Base-by-base conservation (phyloP, 176 grass and related monocot genomes). In the Tillandsia leiboldiana region DNA sequence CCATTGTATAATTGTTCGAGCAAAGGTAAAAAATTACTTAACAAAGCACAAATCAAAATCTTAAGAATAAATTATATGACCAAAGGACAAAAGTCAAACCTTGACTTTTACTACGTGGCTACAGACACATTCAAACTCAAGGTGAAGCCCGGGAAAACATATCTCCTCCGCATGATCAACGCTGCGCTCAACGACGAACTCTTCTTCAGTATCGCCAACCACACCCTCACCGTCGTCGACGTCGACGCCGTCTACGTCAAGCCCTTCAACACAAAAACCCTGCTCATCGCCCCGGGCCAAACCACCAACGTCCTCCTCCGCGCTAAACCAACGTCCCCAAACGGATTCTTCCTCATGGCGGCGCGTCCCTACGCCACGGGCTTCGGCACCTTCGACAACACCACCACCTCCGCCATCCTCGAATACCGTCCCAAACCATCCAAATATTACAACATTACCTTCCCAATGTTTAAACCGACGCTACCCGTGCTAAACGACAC, bases 301-400 rank as follows among this genome's bases (percentile, higher is more conserved):
- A 96, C 91, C 73, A 80, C 75, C 73, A 83, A 90, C 54, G 87
- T 90, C 51, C 87, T 96, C 65, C 84, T 96, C 64, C 81, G 49
- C 27, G 71, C 88, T 64, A 73, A 75, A 29, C 67, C 73, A 0
- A 67, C 58, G 0, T 62, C n/a, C 79, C 67, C 81, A 2, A 49
- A 67, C 1, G 75, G 81, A 12, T 80, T 84, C 6, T 79, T 85
- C 82, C 85, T 91, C 71, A 86, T 91, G 85, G 59, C 71, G 2
- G 85, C 85, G 10, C 75, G 85, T 0, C 87, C 91, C 17, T 96
- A 88, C 33, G 80, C 82, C 61, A 84, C 69, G 9, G 73, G 70
- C 1, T 70, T 53, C 6, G 85, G 85, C 49, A 91, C 87, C 66
- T 91, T 84, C 56, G 87, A 91, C 85, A 91, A 91, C 79, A 83